Evolutionary conservation across 2,329 filamentous ascomycete species (phyloP).

Genomic region (Ophiostoma sp.): DNA sequence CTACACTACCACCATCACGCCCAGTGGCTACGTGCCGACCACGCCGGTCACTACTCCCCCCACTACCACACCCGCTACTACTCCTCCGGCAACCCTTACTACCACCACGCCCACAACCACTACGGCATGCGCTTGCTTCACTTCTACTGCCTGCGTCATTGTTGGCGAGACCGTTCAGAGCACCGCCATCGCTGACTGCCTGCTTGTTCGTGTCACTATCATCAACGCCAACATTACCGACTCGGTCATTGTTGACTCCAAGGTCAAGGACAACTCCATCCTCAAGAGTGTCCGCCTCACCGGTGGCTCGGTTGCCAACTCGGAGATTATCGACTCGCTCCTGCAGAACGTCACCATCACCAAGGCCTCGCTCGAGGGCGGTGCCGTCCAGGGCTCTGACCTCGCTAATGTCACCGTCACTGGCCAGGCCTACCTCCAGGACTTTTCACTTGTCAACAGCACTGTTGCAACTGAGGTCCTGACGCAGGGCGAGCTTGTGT

Average conservation of each 20-base stretch:
- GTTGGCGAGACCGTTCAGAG: slow-evolving; percentile 24
- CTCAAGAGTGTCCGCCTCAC: slow-evolving; percentile 24
- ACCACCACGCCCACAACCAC: slow-evolving; percentile 15
- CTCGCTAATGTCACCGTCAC: slow-evolving; percentile 34
- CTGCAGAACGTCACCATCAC: slow-evolving; percentile 23
- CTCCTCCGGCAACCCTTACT: background rate
- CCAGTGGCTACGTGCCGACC: background rate
- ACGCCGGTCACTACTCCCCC: background rate
- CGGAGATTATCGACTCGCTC: slow-evolving; percentile 11
- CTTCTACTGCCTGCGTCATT: slow-evolving; percentile 24
- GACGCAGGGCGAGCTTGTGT: slow-evolving; percentile 6
- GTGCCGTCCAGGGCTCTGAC: slow-evolving; percentile 20
- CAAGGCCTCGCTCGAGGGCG: slow-evolving; percentile 12
- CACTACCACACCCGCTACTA: background rate
- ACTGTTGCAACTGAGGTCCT: background rate
- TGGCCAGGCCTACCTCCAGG: slow-evolving; percentile 40
- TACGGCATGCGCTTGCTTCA: slow-evolving; percentile 21
- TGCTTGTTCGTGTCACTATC: slow-evolving; percentile 23
- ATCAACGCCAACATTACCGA: slow-evolving; percentile 22
- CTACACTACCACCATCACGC: slow-evolving; percentile 19
- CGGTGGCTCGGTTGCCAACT: slow-evolving; percentile 23
- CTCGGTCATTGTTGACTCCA: slow-evolving; percentile 23
- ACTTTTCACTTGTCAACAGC: slow-evolving; percentile 42
- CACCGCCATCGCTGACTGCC: slow-evolving; percentile 24
- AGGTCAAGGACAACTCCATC: slow-evolving; percentile 19